Conservation (phyloP, 2,329 filamentous ascomycete species). For the Botrytis paeoniae region DNA sequence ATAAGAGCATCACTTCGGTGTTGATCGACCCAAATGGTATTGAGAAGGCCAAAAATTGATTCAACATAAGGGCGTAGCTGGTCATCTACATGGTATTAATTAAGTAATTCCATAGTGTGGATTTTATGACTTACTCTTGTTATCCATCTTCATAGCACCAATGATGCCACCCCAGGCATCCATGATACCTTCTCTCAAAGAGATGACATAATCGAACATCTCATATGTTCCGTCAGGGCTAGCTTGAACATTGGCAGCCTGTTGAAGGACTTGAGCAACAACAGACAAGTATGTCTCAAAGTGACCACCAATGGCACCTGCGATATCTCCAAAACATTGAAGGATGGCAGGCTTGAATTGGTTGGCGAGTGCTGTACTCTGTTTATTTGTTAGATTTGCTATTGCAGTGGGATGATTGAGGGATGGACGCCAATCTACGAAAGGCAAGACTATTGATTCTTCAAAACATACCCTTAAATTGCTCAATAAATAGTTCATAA, state of each 20-base stretch:
- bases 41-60: conserved; percentile 83
- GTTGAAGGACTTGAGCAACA: conserved; percentile 89
- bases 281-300: conserved; percentile 93
- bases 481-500: conserved; percentile 97
- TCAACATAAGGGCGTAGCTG: conserved; percentile 74
- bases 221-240: conserved; percentile 81
- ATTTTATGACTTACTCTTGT: conserved; percentile 59
- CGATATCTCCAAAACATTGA: conserved; percentile 97
- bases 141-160: conserved; percentile 82
- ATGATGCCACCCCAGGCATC: conserved; percentile 98
- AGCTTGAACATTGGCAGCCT: conserved; percentile 80
- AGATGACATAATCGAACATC: conserved; percentile 95
- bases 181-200: conserved; percentile 95
- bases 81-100: conserved; percentile 52
- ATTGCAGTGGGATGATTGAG: not conserved
- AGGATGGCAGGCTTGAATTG: conserved; percentile 98
- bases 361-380: conserved; percentile 84
- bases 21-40: conserved; percentile 73
- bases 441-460: not conserved
- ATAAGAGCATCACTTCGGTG: conserved; percentile 91
- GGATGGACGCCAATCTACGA: not conserved
- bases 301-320: conserved; percentile 83
- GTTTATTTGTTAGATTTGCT: conserved; percentile 22
- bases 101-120: conserved; percentile 1
- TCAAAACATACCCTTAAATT: conserved; percentile 68